Evolutionary conservation across 2,329 filamentous ascomycete genomes (phyloP).

Genomic region (Fusarium cicatricum): DNA sequence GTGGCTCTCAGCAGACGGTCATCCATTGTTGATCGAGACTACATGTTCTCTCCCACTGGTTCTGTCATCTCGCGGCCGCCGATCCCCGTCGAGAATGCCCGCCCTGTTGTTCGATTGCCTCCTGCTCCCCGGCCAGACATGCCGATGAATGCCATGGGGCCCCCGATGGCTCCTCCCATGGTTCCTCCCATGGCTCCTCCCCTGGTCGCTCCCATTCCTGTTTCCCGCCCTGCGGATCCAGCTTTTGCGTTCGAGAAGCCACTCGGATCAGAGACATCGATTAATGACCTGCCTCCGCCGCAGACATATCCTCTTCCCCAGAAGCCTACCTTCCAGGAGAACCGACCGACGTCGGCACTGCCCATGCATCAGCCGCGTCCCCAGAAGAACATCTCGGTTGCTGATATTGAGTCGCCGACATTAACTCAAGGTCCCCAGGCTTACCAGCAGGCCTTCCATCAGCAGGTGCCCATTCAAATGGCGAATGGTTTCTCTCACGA

Average conservation of each 20-base stretch:
- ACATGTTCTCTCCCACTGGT: constrained; percentile 80
- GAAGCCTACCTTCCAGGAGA: constrained; percentile 66
- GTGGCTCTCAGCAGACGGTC: constrained; percentile 89
- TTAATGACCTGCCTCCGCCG: constrained; percentile 63
- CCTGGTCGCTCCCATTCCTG: constrained; percentile 5
- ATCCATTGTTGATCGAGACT: constrained; percentile 75
- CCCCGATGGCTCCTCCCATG: constrained; percentile 24
- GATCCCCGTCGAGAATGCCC: constrained; percentile 65
- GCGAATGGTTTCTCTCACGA: constrained; percentile 64
- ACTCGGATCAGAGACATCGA: constrained; percentile 46
- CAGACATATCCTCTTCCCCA: constrained; percentile 67
- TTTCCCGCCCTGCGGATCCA: constrained; percentile 26
- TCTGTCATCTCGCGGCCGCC: constrained; percentile 77
- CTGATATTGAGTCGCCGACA: constrained; percentile 87
- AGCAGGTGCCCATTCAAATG: constrained; percentile 86
- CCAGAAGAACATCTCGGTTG: constrained; percentile 92
- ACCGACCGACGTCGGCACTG: constrained; percentile 56
- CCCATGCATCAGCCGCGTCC: constrained; percentile 95
- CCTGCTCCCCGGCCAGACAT: constrained; percentile 58
- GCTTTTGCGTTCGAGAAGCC: constrained; percentile 25
- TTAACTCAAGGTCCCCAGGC: constrained; percentile 69
- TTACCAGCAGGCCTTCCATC: constrained; percentile 92
- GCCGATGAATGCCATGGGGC: constrained; percentile 30
- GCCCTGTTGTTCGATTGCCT: constrained; percentile 85
- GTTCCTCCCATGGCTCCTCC: constrained; percentile 24